A percentile compares a stretch with the other conserved stretches of the same genome.
phyloP scores from a whole-genome alignment of 352 stramenopile species.

The Globisporangium mamillatum region DNA sequence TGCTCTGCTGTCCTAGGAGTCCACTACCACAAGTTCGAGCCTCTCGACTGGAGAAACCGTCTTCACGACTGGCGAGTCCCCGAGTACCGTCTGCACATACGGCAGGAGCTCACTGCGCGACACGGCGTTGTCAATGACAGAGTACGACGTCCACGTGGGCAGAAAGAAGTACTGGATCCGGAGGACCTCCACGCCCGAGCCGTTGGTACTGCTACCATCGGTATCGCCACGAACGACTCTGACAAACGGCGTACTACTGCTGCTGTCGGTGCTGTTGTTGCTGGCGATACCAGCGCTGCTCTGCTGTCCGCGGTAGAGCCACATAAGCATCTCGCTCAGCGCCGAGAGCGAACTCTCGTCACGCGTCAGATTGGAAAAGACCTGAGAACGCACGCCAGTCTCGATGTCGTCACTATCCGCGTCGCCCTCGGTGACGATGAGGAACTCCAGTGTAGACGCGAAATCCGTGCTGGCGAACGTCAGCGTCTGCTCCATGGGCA shows the following conservation, averaged over 20 bases:
- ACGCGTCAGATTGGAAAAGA: not conserved
- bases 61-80: not conserved
- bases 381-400: not conserved
- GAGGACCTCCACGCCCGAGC: not conserved
- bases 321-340: conserved; percentile 2
- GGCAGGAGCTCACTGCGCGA: not conserved
- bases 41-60: not conserved
- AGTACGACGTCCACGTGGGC: not conserved
- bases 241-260: not conserved
- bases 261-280: not conserved
- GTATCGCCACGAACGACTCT: not conserved
- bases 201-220: not conserved
- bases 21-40: not conserved
- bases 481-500: conserved; percentile 14
- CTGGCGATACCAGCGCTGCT: not conserved
- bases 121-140: not conserved
- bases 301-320: not conserved
- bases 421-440: not conserved
- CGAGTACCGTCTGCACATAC: not conserved
- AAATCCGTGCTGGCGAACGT: not conserved
- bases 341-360: not conserved
- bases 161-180: conserved; percentile 1
- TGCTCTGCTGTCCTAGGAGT: not conserved
- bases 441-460: conserved; percentile 10
- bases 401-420: not conserved